Percentiles rank a stretch among this genome's conserved stretches.
These are phyloP conservation scores for Paecilomyces sp. DNA, from an alignment of 2,329 filamentous ascomycete species.

Conservation along the genomic window DNA sequence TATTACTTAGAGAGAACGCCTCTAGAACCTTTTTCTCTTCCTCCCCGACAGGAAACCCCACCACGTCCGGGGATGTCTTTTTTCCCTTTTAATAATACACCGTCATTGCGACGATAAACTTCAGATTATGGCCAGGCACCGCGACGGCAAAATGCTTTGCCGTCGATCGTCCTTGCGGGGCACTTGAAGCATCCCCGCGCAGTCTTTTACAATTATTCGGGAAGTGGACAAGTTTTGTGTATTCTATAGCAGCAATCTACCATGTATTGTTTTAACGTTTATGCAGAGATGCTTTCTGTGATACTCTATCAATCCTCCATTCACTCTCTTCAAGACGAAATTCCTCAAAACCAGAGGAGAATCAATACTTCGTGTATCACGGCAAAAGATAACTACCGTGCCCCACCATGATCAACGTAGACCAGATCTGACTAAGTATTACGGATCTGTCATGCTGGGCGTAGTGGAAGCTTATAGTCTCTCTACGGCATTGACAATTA, in stretches of 20 bases:
- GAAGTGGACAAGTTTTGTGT: not conserved
- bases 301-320: too few species aligned
- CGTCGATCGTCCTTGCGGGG: not conserved
- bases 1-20: not conserved
- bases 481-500: not conserved
- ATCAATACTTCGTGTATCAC: not conserved
- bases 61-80: not conserved
- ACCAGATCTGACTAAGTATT: not conserved
- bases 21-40: not conserved
- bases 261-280: too few species aligned
- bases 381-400: not conserved
- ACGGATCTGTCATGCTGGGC: not conserved
- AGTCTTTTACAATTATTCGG: not conserved
- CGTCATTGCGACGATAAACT: not conserved
- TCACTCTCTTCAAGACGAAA: too few species aligned
- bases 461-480: not conserved
- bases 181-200: too few species aligned
- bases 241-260: too few species aligned
- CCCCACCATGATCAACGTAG: not conserved
- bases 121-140: not conserved
- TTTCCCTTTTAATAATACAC: not conserved
- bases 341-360: too few species aligned
- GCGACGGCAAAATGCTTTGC: not conserved
- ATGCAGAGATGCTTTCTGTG: too few species aligned
- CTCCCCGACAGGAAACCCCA: not conserved